A percentile compares a stretch with the other conserved stretches of the same genome.
Conservation (phyloP, 2,329 filamentous ascomycete species). For the Ceratocystis destructans region DNA sequence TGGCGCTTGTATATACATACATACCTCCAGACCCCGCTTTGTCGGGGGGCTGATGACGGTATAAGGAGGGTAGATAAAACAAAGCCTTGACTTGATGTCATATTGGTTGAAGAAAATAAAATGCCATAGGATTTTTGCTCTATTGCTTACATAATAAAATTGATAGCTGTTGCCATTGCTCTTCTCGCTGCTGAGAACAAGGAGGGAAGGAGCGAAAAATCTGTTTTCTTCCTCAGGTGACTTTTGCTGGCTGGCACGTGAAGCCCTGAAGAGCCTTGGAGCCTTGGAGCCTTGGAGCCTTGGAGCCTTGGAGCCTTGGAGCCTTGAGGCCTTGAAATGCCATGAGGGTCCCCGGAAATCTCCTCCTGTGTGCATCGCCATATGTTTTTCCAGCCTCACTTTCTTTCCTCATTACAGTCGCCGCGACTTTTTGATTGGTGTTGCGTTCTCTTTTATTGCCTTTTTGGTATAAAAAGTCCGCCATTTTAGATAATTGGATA, state of each 20-base stretch:
- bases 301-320: no score
- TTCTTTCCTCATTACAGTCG: background rate
- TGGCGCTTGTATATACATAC: background rate
- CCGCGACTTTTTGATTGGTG: no score
- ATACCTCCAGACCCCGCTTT: background rate
- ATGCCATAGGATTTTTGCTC: no score
- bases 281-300: no score
- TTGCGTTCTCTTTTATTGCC: background rate
- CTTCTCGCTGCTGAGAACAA: background rate
- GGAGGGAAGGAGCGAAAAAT: background rate
- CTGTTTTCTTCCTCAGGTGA: background rate
- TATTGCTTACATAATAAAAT: no score
- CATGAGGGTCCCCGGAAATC: background rate
- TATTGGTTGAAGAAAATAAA: no score
- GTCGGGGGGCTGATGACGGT: background rate
- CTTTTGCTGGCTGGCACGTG: background rate
- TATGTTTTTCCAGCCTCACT: background rate
- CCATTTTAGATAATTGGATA: no score
- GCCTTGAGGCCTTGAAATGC: no score
- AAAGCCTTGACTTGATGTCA: no score
- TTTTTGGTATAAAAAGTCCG: background rate
- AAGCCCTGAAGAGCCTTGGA: background rate
- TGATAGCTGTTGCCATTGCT: background rate
- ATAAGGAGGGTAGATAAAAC: background rate
- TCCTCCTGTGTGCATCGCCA: background rate